Evolutionary conservation across 129 eudicot genomes (phyloP).

Genomic region (Artemisia argyi): DNA sequence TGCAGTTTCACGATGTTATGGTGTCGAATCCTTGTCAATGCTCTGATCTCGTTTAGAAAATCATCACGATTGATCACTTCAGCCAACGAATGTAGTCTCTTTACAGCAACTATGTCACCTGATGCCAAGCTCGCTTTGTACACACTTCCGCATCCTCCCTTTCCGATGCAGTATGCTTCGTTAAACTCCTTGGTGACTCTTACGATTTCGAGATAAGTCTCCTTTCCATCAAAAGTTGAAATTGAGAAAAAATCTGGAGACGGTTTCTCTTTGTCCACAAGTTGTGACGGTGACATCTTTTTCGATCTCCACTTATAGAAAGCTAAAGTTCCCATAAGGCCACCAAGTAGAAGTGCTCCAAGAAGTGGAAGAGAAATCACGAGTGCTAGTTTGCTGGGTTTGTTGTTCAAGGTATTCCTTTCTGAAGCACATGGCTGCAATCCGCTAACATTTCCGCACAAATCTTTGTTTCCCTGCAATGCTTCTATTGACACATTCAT

Average conservation of each 20-base stretch:
- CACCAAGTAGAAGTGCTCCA: conserved; percentile 19
- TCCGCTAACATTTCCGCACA: conserved; percentile 30
- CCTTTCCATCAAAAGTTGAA: conserved; percentile 22
- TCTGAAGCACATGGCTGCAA: neutral
- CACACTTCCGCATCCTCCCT: conserved; percentile 25
- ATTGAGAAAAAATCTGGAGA: too few species aligned
- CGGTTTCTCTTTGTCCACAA: too few species aligned
- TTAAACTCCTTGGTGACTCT: conserved; percentile 13
- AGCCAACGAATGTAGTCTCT: conserved; percentile 14
- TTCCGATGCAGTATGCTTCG: conserved; percentile 22
- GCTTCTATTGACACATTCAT: neutral
- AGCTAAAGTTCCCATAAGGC: neutral
- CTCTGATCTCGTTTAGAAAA: conserved; percentile 15
- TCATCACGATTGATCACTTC: neutral
- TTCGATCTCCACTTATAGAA: conserved; percentile 2
- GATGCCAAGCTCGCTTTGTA: conserved; percentile 20
- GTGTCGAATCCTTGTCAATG: conserved; percentile 24
- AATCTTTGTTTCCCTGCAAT: conserved; percentile 18
- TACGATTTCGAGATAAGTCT: conserved; percentile 22
- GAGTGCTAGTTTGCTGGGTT: neutral
- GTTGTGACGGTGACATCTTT: neutral
- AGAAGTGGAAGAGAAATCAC: conserved; percentile 14
- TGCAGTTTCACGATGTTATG: conserved; percentile 26
- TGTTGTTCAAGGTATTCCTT: neutral
- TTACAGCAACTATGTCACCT: conserved; percentile 12